These are phyloP conservation scores for Suillus subalutaceus DNA, from an alignment of 768 basidiomycete species.

Conservation along the genomic window DNA sequence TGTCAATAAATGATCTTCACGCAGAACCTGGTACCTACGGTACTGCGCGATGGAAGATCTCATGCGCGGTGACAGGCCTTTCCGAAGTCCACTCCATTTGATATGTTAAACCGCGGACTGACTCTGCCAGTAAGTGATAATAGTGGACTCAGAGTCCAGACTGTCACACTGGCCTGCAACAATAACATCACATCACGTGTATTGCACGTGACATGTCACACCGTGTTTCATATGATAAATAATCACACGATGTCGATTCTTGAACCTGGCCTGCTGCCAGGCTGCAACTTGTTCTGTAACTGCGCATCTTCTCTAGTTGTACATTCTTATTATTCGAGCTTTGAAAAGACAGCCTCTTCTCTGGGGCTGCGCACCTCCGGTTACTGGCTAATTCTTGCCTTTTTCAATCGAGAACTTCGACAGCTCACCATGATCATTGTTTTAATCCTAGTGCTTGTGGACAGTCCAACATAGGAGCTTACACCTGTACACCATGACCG, in stretches of 20 bases:
- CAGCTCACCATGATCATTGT: conserved; percentile 1
- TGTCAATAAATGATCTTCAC: background rate
- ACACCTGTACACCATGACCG: conserved; percentile 4
- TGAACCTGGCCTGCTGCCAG: too few relatives aligned
- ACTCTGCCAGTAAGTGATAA: too few relatives aligned
- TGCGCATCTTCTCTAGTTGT: background rate
- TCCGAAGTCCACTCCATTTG: background rate
- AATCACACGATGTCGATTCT: background rate
- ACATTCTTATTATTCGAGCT: background rate
- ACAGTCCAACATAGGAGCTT: background rate
- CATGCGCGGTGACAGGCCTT: too few relatives aligned
- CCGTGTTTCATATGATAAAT: conserved; percentile 1
- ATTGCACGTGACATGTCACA: conserved; percentile 5
- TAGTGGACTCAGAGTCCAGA: too few relatives aligned
- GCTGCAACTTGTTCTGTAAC: background rate
- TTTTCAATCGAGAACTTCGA: background rate
- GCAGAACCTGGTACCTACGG: background rate
- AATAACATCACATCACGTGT: background rate
- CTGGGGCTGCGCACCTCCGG: background rate
- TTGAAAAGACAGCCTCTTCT: background rate
- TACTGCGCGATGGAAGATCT: background rate
- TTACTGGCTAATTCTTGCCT: background rate
- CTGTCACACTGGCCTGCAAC: too few relatives aligned
- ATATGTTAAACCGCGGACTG: background rate
- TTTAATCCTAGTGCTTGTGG: background rate